Evolutionary conservation across 1,284 basidiomycete species (phyloP).

Genomic region (Ceratobasidium sp.): DNA sequence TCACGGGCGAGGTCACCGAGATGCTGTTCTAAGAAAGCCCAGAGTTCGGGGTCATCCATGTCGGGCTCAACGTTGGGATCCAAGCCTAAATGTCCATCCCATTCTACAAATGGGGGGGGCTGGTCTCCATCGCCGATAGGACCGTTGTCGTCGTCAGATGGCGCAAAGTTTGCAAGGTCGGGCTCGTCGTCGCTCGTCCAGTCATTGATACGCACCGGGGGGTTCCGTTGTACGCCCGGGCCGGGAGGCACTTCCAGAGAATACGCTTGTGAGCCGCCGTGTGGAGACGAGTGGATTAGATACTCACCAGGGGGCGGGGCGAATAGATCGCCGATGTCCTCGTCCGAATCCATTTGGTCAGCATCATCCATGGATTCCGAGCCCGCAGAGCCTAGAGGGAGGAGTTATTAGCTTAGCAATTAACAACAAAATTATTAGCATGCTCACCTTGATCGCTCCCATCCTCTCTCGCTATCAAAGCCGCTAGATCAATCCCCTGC

Average conservation of each 20-base stretch:
- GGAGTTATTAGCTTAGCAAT: neutral
- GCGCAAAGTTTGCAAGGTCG: neutral
- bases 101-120: constrained; percentile 1
- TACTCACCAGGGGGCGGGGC: neutral
- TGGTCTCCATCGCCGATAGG: neutral
- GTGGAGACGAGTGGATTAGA: constrained; percentile 13
- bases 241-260: neutral
- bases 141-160: too few species aligned
- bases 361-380: neutral
- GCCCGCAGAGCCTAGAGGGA: too few species aligned
- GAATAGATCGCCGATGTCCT: constrained; percentile 16
- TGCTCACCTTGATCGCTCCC: neutral
- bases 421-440: neutral
- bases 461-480: neutral
- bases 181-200: neutral
- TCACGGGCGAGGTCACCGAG: constrained; percentile 5
- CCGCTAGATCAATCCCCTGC: neutral
- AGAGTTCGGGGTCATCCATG: constrained; percentile 1
- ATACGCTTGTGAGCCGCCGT: constrained; percentile 9
- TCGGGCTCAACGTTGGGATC: neutral
- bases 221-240: neutral
- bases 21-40: neutral
- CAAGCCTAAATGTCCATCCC: neutral
- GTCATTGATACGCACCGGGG: neutral
- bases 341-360: neutral